Evolutionary conservation across 139 green algal species (phyloP), one percentile per base, ranked within the genome.

Genomic region (Pedinophyceae sp.): DNA sequence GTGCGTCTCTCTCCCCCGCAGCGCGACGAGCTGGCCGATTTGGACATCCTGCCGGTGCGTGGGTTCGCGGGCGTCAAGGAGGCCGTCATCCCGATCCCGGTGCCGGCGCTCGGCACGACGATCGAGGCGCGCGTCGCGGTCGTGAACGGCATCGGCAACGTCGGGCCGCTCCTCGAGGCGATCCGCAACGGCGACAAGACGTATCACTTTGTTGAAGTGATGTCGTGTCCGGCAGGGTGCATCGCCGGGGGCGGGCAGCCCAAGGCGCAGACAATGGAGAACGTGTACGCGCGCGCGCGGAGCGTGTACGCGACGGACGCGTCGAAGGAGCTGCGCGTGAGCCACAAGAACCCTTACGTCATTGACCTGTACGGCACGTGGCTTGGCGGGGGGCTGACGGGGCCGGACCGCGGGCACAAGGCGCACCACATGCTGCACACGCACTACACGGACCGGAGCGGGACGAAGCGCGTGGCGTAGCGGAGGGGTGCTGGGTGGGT

Each of bases 141-240:
- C 17, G 75, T 69, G 23, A 85, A 85, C 56, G 77, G 77, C 39
- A 65, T 85, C 24, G 77, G 75, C 55, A 83, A 81, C 52, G 77
- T 75, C 47, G 82, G 83, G 74, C 80, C 79, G 66, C 50, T 85
- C 20, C 63, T 85, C 39, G 72, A 73, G 51, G 28, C 26, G 16
- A 30, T 72, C 17, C 7, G 13, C 10, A 43, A 43, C 16, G 52
- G 51, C 19, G 58, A 58, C 17, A 27, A 59, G 17, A 67, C 71
- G 52, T 70, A 76, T 30, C 60, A 76, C 52, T 83, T 85, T 46
- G 58, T 85, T 2, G 77, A 85, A 63, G 71, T 81, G 22, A 78
- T 78, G 70, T 62, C 70, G 1, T 77, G 70, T 52, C 70, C 70
- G 4, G 55, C 58, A 19, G 70, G 69, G 28, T 86, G 77, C 65